Evolutionary conservation across 1,139 yeast genomes (phyloP).

Genomic region (Debaryomyces sp.): DNA sequence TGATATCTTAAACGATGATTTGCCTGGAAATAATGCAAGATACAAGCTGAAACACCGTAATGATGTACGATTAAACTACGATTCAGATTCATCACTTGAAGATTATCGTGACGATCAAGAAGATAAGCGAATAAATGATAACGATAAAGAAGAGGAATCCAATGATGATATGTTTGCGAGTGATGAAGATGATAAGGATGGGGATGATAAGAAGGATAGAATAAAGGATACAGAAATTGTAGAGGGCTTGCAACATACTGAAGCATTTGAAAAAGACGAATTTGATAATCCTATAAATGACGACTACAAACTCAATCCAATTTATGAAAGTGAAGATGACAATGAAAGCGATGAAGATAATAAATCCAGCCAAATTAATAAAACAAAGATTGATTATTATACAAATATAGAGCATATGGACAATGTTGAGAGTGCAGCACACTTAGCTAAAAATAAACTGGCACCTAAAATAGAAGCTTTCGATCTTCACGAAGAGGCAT

Average conservation of each 20-base stretch:
- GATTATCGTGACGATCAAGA: slow-evolving; percentile 13
- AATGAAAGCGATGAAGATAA: slow-evolving; percentile 9
- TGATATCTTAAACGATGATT: slow-evolving; percentile 24
- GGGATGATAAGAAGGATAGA: slow-evolving; percentile 13
- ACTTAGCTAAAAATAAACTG: slow-evolving; percentile 7
- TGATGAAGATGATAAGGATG: slow-evolving; percentile 19
- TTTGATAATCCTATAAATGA: slow-evolving; percentile 4
- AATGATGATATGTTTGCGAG: slow-evolving; percentile 48
- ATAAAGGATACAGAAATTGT: slow-evolving; percentile 2
- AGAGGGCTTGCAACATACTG: neutral
- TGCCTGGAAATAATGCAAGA: slow-evolving; percentile 28
- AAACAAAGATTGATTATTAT: slow-evolving; percentile 17
- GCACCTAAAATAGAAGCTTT: slow-evolving; percentile 58
- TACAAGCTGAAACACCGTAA: slow-evolving; percentile 23
- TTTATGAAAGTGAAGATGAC: slow-evolving; percentile 2
- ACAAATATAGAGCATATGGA: slow-evolving; percentile 18
- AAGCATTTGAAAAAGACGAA: slow-evolving; percentile 3
- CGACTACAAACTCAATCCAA: neutral
- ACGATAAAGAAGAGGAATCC: slow-evolving; percentile 16
- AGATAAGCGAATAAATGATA: slow-evolving; percentile 10
- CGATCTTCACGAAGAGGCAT: slow-evolving; percentile 56
- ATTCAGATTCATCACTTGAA: slow-evolving; percentile 35
- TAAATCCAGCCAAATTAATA: slow-evolving; percentile 8
- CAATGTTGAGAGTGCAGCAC: neutral
- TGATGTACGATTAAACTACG: slow-evolving; percentile 30